Percentiles rank a stretch among this genome's conserved stretches.
These are phyloP conservation scores for Aspergillus sp. DNA, from an alignment of 2,329 filamentous ascomycete species.

Conservation along the genomic window DNA sequence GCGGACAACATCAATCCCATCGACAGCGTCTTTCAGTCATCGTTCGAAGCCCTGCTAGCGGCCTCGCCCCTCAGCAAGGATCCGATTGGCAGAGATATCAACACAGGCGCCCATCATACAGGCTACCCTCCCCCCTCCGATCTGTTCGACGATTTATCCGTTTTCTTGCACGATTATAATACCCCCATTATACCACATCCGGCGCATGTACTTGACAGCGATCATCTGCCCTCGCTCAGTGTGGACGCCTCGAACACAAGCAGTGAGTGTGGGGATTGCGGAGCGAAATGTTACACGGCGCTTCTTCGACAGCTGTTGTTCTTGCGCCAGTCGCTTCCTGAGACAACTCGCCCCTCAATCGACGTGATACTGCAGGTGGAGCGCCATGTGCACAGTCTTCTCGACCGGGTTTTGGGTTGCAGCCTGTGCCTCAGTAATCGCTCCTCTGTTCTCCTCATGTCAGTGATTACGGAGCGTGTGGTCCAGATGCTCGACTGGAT, in stretches of 20 bases:
- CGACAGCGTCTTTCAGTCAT: constrained; percentile 1
- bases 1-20: background rate
- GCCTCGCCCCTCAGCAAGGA: background rate
- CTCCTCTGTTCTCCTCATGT: constrained; percentile 5
- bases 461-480: constrained; percentile 6
- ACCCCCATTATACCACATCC: background rate
- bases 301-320: constrained; percentile 6
- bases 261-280: constrained; percentile 3
- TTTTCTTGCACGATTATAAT: constrained; percentile 1
- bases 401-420: constrained; percentile 2
- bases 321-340: constrained; percentile 6
- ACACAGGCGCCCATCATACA: background rate
- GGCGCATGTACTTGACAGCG: background rate
- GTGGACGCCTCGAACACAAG: constrained; percentile 4
- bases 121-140: background rate
- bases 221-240: background rate
- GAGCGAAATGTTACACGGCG: constrained; percentile 5
- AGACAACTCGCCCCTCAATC: constrained; percentile 1
- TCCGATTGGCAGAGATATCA: background rate
- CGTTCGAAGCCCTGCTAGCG: constrained; percentile 3
- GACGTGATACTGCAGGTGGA: constrained; percentile 5
- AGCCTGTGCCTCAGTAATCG: constrained; percentile 4
- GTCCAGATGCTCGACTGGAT: constrained; percentile 9
- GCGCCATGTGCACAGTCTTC: constrained; percentile 1
- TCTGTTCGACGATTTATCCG: constrained; percentile 1